Percentiles rank a stretch among this genome's conserved stretches.
Evolutionary conservation across 192 early-diverging fungal species (phyloP).

Genomic region (Backusella psychrophila): DNA sequence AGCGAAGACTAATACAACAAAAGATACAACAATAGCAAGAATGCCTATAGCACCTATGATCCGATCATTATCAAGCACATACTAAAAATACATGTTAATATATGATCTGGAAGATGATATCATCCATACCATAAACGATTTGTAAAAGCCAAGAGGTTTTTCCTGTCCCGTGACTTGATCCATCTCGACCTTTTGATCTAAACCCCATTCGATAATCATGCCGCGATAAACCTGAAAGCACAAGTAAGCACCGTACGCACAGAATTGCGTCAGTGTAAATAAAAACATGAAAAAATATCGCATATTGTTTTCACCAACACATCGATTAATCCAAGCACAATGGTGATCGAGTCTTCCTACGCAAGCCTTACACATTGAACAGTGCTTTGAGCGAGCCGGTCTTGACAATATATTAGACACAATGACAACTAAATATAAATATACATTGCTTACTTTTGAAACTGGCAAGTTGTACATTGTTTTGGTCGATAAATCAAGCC

Average conservation of each 20-base stretch:
- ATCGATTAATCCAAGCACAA: slow-evolving; percentile 55
- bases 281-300: slow-evolving; percentile 55
- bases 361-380: slow-evolving; percentile 54
- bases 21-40: slow-evolving; percentile 39
- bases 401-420: slow-evolving; percentile 18
- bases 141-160: slow-evolving; percentile 25
- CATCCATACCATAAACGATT: slow-evolving; percentile 42
- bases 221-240: slow-evolving; percentile 39
- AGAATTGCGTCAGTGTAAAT: slow-evolving; percentile 44
- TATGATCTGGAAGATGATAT: neutral
- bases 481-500: slow-evolving; percentile 45
- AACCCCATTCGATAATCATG: slow-evolving; percentile 30
- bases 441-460: slow-evolving; percentile 42
- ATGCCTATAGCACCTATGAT: slow-evolving; percentile 49
- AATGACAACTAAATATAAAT: neutral
- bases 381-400: slow-evolving; percentile 57
- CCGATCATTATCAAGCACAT: slow-evolving; percentile 48
- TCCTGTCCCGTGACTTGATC: slow-evolving; percentile 20
- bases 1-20: slow-evolving; percentile 46
- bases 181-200: slow-evolving; percentile 13
- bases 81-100: slow-evolving; percentile 19
- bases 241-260: slow-evolving; percentile 48
- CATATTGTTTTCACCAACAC: slow-evolving; percentile 52
- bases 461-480: slow-evolving; percentile 46
- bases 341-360: slow-evolving; percentile 49